A percentile compares a stretch with the other conserved stretches of the same genome.
phyloP scores from a whole-genome alignment of 441 rosid species.

The Gossypium gossypioides region DNA sequence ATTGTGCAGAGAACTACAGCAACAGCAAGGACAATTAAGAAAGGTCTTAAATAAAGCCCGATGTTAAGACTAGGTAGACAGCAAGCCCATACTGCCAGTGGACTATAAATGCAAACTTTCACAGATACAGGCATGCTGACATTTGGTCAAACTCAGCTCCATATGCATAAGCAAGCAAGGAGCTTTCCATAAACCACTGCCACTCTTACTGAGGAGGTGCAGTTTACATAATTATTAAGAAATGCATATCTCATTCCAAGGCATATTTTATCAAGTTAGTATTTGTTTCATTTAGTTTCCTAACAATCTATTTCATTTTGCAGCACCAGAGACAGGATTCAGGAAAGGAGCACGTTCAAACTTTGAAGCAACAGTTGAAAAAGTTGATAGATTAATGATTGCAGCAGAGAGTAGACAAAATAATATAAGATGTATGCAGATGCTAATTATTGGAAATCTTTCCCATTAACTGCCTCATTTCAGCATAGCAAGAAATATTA shows the following conservation, averaged over 20 bases:
- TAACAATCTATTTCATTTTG: neutral
- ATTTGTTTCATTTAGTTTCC: neutral
- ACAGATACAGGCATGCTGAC: neutral
- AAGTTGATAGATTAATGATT: neutral
- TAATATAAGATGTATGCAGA: neutral
- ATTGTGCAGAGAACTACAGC: neutral
- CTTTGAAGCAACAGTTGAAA: neutral
- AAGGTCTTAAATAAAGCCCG: neutral
- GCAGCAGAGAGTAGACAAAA: neutral
- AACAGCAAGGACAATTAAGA: neutral
- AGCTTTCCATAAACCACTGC: constrained; percentile 8
- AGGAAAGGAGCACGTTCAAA: neutral
- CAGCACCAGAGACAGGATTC: neutral
- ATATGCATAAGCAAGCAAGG: neutral
- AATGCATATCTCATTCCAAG: neutral
- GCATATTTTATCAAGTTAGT: neutral
- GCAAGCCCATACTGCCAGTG: no score
- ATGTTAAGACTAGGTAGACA: neutral
- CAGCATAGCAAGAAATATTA: constrained; percentile 1
- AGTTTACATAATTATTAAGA: neutral
- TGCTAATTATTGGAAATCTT: neutral
- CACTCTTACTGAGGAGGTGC: neutral
- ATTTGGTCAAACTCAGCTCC: neutral
- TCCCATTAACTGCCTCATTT: neutral
- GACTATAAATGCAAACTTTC: neutral